Evolutionary conservation across 441 rosid species (phyloP).

Genomic region (Erysimum pusillum): DNA sequence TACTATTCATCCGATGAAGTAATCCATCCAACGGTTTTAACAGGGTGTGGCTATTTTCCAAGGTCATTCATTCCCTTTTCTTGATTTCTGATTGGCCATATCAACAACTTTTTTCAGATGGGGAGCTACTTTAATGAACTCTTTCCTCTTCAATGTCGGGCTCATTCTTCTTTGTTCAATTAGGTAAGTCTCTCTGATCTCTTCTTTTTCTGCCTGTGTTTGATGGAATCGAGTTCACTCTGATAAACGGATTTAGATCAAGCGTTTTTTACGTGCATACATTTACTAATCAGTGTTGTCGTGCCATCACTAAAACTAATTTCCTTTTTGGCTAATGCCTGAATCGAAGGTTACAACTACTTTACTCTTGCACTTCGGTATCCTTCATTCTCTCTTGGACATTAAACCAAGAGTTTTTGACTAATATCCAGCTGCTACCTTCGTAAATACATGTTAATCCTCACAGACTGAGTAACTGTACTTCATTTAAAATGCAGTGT

Average conservation of each 20-base stretch:
- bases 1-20: slow-evolving; percentile 99
- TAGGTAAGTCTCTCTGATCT: slow-evolving; percentile 61
- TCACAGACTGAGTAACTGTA: slow-evolving; percentile 20
- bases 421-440: background rate
- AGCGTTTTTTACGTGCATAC: background rate
- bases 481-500: slow-evolving; percentile 65
- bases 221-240: background rate
- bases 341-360: background rate
- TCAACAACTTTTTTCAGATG: slow-evolving; percentile 65
- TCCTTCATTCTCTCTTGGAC: background rate
- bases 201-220: background rate
- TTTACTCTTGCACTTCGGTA: background rate
- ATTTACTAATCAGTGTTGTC: background rate
- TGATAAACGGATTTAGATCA: background rate
- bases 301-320: background rate
- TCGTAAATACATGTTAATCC: background rate
- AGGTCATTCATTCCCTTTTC: slow-evolving; percentile 29
- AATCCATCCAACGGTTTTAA: slow-evolving; percentile 44
- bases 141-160: slow-evolving; percentile 97
- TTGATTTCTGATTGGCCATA: slow-evolving; percentile 40
- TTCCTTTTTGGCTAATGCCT: background rate
- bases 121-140: slow-evolving; percentile 99
- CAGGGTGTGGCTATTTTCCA: slow-evolving; percentile 28
- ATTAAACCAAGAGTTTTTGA: background rate
- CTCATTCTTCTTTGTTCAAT: slow-evolving; percentile 95